Evolutionary conservation across 1,284 basidiomycete genomes (phyloP), one percentile per base, ranked within the genome.

Genomic region (Cryptococcus hybrid): DNA sequence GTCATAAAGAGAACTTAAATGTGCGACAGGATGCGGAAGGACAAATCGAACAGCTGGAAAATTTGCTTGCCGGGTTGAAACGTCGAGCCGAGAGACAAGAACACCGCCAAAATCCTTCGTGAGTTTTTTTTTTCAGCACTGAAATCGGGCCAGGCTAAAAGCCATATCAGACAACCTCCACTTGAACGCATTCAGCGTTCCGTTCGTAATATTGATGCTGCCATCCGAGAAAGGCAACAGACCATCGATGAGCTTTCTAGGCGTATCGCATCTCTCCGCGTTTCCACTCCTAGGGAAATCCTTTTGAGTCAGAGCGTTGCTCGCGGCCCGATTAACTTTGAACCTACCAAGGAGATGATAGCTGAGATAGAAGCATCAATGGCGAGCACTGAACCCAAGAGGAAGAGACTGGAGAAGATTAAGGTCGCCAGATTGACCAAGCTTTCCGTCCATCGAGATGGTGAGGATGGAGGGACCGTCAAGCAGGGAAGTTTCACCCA

Each of bases 171-270:
- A 68, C 54, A 67, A 65, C 79, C 80, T 0, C 74, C 79, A 6
- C 74, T 82, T 6, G 82, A 82, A 57, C 71, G 79, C 3, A 75
- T 83, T 15, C 73, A 80, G 43, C 75, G 80, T 4, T 74, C 80
- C 0, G 77, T 80, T 30, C 76, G 79, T 24, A 80, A 81, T 63
- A 77, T 83, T 47, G 80, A 79, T 6, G 65, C 69, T 7, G 76
- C 76, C 11, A 77, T 80, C 0, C 66, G 70, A 7, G 75, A 78
- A 9, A 73, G 75, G 52, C 71, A 72, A 11, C 56, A 71, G 49
- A 76, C 79, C 47, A 71, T 82, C 38, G 80, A 82, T 64, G 79
- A 79, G 36, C 70, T 82, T 7, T 60, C 79, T 3, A 63, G 70
- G 11, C 70, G 80, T 5, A 67, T 81, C 54, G 71, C 77, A 35